phyloP scores from a whole-genome alignment of 345 rosid species.

The Luvunga scandens region DNA sequence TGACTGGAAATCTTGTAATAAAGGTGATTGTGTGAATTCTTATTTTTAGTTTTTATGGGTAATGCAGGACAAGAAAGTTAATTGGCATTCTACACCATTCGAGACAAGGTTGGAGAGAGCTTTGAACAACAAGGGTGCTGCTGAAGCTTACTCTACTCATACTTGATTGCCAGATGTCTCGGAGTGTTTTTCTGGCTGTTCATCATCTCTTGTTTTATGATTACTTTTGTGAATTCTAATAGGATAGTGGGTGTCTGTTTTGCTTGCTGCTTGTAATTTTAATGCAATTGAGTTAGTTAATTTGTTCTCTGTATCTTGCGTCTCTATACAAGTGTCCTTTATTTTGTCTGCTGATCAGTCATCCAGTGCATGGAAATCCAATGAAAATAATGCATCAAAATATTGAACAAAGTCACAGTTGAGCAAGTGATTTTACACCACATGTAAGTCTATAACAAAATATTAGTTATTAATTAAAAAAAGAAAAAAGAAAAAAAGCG shows the following conservation, averaged over 20 bases:
- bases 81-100: conserved; percentile 92
- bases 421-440: no score
- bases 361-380: neutral
- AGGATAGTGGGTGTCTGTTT: neutral
- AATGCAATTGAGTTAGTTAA: conserved; percentile 6
- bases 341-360: neutral
- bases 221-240: conserved; percentile 2
- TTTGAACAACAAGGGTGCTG: conserved; percentile 45
- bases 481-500: no score
- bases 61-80: conserved; percentile 86
- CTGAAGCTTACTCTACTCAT: conserved; percentile 8
- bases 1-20: neutral
- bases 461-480: no score
- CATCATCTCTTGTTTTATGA: neutral
- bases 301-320: neutral
- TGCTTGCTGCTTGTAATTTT: conserved; percentile 12
- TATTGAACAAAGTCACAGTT: no score
- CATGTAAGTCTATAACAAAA: no score
- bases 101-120: conserved; percentile 94
- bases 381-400: neutral
- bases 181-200: conserved; percentile 8
- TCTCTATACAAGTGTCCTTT: neutral
- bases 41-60: conserved; percentile 17
- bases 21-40: conserved; percentile 10
- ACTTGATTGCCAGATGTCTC: neutral